These are phyloP conservation scores for Blastocrithidia nonstop DNA, from an alignment of 208 protist genomes.

Conservation along the genomic window DNA sequence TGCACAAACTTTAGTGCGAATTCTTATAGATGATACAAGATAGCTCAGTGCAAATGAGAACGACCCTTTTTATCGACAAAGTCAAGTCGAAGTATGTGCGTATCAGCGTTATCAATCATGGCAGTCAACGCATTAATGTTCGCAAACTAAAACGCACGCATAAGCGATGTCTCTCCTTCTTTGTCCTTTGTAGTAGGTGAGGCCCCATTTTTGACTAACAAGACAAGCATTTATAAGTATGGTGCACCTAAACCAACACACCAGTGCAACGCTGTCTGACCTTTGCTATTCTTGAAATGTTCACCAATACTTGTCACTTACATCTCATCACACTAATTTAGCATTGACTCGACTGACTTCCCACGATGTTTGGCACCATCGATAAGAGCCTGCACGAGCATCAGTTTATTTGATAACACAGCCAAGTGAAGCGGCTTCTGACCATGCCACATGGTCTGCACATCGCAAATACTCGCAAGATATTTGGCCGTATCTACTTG, in stretches of 20 bases:
- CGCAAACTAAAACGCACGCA: conserved; percentile 64
- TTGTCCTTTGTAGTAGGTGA: conserved; percentile 60
- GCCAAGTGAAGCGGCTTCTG: conserved; percentile 71
- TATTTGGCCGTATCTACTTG: conserved; percentile 52
- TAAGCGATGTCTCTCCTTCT: conserved; percentile 51
- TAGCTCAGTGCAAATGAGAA: conserved; percentile 59
- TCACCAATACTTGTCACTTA: conserved; percentile 32
- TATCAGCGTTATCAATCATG: conserved; percentile 25
- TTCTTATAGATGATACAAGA: conserved; percentile 39
- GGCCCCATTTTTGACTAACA: conserved; percentile 46
- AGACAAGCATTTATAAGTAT: conserved; percentile 53
- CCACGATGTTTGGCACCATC: conserved; percentile 36
- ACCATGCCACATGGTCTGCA: conserved; percentile 54
- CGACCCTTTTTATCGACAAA: conserved; percentile 34
- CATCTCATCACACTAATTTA: conserved; percentile 74
- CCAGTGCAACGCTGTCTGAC: conserved; percentile 69
- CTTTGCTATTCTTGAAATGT: conserved; percentile 33
- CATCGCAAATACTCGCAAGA: conserved; percentile 38
- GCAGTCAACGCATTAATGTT: conserved; percentile 28
- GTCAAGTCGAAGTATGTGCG: conserved; percentile 31
- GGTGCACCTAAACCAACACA: conserved; percentile 49
- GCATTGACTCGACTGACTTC: conserved; percentile 25
- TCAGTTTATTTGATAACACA: conserved; percentile 46
- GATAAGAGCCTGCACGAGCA: conserved; percentile 45
- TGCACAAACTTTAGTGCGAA: conserved; percentile 48